Evolutionary conservation across 1,139 yeast genomes (phyloP).

Genomic region (Candida sp.): DNA sequence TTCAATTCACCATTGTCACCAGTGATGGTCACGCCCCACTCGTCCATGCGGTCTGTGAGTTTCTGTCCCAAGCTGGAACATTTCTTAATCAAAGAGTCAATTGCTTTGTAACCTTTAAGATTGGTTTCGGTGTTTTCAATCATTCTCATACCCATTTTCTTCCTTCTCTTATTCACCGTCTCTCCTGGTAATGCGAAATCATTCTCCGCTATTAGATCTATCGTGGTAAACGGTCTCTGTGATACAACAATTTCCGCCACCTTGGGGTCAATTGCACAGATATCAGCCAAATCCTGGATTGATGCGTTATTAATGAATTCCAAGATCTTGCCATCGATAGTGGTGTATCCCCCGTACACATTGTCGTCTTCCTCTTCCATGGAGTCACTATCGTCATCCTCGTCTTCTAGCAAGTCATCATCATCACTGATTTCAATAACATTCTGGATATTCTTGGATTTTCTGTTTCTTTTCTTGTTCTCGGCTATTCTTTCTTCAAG

Average conservation of each 20-base stretch:
- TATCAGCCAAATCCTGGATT: slow-evolving; percentile 76
- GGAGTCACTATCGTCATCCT: slow-evolving; percentile 45
- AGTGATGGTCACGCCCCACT: slow-evolving; percentile 84
- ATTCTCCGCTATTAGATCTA: slow-evolving; percentile 60
- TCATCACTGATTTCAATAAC: slow-evolving; percentile 19
- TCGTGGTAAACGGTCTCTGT: slow-evolving; percentile 68
- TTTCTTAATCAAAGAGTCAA: slow-evolving; percentile 83
- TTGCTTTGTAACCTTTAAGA: slow-evolving; percentile 90
- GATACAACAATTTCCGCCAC: slow-evolving; percentile 65
- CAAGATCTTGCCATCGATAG: slow-evolving; percentile 66
- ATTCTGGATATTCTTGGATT: background rate
- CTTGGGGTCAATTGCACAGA: slow-evolving; percentile 72
- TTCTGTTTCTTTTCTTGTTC: slow-evolving; percentile 18
- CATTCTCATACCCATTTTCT: slow-evolving; percentile 75
- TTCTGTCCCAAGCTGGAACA: slow-evolving; percentile 80
- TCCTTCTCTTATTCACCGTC: slow-evolving; percentile 40
- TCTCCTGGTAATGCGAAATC: slow-evolving; percentile 40
- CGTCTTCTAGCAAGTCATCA: slow-evolving; percentile 34
- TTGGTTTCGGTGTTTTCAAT: slow-evolving; percentile 73
- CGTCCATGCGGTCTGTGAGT: slow-evolving; percentile 72
- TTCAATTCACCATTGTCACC: slow-evolving; percentile 72
- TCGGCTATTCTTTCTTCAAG: slow-evolving; percentile 43
- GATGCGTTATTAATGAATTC: slow-evolving; percentile 82
- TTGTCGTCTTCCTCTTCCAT: slow-evolving; percentile 44
- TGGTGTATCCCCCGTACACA: slow-evolving; percentile 45